Evolutionary conservation across 1,284 basidiomycete species (phyloP).

Genomic region (Farysia itapuensis): DNA sequence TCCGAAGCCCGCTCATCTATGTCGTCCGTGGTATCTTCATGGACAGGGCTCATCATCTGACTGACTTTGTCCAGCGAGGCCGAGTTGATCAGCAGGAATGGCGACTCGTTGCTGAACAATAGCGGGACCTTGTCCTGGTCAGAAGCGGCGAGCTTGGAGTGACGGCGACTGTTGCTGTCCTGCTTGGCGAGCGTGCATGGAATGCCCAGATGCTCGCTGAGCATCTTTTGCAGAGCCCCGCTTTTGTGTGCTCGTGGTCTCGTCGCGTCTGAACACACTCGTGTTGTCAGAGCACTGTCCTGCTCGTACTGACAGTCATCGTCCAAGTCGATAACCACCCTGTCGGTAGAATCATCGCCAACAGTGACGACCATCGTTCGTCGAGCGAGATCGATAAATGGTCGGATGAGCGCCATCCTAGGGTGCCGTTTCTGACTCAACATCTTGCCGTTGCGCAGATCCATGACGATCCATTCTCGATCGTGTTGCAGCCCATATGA

Average conservation of each 20-base stretch:
- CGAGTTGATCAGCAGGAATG: conserved; percentile 41
- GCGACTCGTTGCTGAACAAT: conserved; percentile 44
- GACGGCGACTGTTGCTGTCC: conserved; percentile 7
- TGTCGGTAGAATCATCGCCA: neutral
- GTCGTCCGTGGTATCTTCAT: neutral
- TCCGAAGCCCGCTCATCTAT: conserved; percentile 13
- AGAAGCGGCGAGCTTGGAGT: conserved; percentile 18
- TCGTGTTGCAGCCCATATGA: conserved; percentile 35
- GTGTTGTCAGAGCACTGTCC: neutral
- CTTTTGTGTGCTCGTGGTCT: conserved; percentile 16
- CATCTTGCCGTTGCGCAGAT: conserved; percentile 28
- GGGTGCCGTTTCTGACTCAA: conserved; percentile 39
- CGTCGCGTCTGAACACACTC: conserved; percentile 19
- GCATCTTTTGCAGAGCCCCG: conserved; percentile 9
- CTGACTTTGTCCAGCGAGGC: conserved; percentile 25
- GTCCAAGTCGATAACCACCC: conserved; percentile 6
- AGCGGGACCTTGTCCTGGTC: conserved; percentile 25
- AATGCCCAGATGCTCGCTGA: conserved; percentile 22
- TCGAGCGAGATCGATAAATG: conserved; percentile 11
- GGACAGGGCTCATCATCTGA: conserved; percentile 9
- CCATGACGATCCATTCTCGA: conserved; percentile 43
- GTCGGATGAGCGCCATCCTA: conserved; percentile 41
- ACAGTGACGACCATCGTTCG: conserved; percentile 14
- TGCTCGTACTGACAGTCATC: conserved; percentile 14
- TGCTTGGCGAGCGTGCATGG: conserved; percentile 34